Evolutionary conservation across 345 rosid genomes (phyloP).

Genomic region (Streptanthus diversifolius): DNA sequence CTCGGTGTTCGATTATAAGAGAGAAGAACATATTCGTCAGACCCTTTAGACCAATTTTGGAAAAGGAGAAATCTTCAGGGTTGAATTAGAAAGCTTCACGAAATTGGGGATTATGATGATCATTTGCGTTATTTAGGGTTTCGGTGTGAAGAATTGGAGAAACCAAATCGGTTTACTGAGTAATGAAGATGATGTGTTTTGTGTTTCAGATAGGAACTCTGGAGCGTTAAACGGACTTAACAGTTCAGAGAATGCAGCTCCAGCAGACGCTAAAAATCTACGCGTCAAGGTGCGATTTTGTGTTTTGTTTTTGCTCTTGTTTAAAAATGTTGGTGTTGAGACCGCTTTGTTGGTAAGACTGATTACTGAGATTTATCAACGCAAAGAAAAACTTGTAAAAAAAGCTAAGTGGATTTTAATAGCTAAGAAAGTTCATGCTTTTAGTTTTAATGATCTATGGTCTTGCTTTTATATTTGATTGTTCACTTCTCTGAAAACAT

Average conservation of each 20-base stretch:
- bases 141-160: constrained; percentile 12
- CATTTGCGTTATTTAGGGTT: constrained; percentile 11
- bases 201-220: constrained; percentile 58
- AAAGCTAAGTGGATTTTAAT: not conserved
- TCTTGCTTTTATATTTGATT: not conserved
- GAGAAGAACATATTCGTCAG: not conserved
- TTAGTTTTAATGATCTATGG: constrained; percentile 6
- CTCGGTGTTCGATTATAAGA: not conserved
- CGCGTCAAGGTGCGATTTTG: constrained; percentile 72
- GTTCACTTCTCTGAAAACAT: not conserved
- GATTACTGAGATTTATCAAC: not conserved
- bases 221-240: constrained; percentile 58
- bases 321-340: not conserved
- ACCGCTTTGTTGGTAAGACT: not conserved
- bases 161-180: not conserved
- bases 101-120: constrained; percentile 11
- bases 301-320: not conserved
- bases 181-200: not conserved
- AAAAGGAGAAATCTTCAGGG: not conserved
- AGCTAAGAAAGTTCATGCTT: constrained; percentile 10
- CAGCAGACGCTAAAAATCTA: constrained; percentile 63
- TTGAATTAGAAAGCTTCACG: not conserved
- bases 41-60: constrained; percentile 5
- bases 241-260: constrained; percentile 43
- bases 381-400: not conserved